Percentiles rank a stretch among this genome's conserved stretches.
phyloP scores from a whole-genome alignment of 129 eudicot genomes.

The Pittosporum tobira region DNA sequence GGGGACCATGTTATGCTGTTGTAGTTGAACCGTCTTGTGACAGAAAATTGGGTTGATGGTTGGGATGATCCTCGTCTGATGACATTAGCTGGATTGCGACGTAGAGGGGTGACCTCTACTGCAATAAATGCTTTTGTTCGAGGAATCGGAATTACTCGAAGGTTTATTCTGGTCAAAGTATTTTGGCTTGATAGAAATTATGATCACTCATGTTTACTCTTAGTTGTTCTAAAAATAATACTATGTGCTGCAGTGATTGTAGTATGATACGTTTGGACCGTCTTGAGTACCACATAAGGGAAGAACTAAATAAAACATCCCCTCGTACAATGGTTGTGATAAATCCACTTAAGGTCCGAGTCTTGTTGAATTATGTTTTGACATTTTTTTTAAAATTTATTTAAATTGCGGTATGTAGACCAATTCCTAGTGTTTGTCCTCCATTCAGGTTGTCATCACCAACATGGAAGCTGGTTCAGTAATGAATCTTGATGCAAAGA shows the following conservation, averaged over 20 bases:
- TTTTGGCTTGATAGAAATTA: background rate
- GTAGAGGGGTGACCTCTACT: slow-evolving; percentile 48
- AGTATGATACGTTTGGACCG: slow-evolving; percentile 78
- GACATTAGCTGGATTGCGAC: slow-evolving; percentile 65
- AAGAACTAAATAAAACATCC: slow-evolving; percentile 84
- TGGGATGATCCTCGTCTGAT: slow-evolving; percentile 99
- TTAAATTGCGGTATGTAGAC: background rate
- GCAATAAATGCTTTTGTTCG: slow-evolving; percentile 56
- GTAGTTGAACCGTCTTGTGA: slow-evolving; percentile 53
- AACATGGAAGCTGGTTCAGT: slow-evolving; percentile 61
- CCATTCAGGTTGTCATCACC: slow-evolving; percentile 72
- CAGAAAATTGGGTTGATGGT: slow-evolving; percentile 73
- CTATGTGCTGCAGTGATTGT: slow-evolving; percentile 56
- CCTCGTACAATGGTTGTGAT: slow-evolving; percentile 88
- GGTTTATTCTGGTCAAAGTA: slow-evolving; percentile 44
- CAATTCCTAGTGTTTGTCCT: background rate
- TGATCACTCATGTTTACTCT: background rate
- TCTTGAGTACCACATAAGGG: slow-evolving; percentile 81
- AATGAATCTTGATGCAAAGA: slow-evolving; percentile 90
- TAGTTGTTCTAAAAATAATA: background rate
- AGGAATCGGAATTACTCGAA: slow-evolving; percentile 75
- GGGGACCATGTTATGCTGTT: background rate
- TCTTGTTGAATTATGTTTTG: background rate
- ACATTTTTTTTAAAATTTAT: background rate
- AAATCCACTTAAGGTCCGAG: slow-evolving; percentile 72